Percentiles rank a stretch among this genome's conserved stretches.
phyloP scores from a whole-genome alignment of 108 stramenopile genomes.

The Pseudonitzschia delicatissima region DNA sequence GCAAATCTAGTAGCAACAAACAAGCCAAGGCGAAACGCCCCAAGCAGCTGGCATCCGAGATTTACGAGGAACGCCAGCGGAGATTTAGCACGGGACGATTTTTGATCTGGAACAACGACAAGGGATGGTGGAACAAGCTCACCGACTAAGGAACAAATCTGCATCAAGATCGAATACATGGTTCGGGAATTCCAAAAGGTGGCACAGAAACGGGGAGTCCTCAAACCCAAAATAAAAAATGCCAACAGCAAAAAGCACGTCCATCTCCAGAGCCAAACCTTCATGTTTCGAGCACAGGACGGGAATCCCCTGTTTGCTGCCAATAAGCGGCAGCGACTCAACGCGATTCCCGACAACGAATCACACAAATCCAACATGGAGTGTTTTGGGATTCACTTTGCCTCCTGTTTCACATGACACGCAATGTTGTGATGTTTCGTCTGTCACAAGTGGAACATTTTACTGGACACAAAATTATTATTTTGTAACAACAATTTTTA shows the following conservation, averaged over 20 bases:
- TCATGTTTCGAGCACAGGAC: background rate
- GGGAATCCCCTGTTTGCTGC: too few relatives aligned
- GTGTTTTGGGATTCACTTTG: too few relatives aligned
- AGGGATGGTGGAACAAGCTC: constrained; percentile 5
- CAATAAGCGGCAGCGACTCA: too few relatives aligned
- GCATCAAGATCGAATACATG: constrained; percentile 10
- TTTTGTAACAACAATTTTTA: too few relatives aligned
- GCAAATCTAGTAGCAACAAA: background rate
- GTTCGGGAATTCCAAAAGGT: background rate
- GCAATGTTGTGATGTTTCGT: too few relatives aligned
- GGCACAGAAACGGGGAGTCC: background rate
- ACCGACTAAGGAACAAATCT: background rate
- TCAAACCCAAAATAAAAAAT: background rate
- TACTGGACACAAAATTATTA: too few relatives aligned
- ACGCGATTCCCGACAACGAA: too few relatives aligned
- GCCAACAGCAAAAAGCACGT: background rate
- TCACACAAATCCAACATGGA: too few relatives aligned
- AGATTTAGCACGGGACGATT: background rate
- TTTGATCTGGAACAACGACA: constrained; percentile 5
- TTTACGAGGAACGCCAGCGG: background rate
- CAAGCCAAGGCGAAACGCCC: background rate
- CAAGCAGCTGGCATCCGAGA: background rate
- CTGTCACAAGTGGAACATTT: too few relatives aligned
- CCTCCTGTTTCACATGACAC: too few relatives aligned
- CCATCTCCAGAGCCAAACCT: background rate